These are phyloP conservation scores for Pythium utonaiense DNA, from an alignment of 352 stramenopile species.

Conservation along the genomic window DNA sequence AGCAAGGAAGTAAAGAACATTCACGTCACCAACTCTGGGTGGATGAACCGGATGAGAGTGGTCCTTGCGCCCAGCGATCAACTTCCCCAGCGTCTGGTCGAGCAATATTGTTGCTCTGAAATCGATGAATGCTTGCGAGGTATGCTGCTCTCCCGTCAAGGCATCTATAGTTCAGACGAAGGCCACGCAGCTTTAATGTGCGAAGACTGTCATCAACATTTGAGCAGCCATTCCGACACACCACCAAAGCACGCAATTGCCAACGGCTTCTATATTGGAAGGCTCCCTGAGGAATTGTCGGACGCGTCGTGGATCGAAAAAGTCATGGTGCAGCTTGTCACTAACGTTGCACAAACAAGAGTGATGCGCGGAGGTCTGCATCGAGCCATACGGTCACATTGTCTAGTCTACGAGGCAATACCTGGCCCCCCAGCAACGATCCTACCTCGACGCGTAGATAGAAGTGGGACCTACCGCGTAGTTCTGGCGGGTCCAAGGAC, in stretches of 20 bases:
- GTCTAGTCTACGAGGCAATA: conserved; percentile 21
- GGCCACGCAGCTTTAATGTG: background rate
- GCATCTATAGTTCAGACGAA: too few relatives aligned
- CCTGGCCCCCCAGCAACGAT: conserved; percentile 18
- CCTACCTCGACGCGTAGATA: conserved; percentile 11
- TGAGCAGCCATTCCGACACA: conserved; percentile 1
- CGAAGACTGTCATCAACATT: conserved; percentile 1
- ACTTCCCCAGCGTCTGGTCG: too few relatives aligned
- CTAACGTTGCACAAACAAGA: conserved; percentile 16
- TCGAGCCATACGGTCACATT: conserved; percentile 23
- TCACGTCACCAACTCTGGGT: background rate
- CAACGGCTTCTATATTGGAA: conserved; percentile 17
- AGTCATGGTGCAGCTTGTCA: conserved; percentile 15
- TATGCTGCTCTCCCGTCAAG: too few relatives aligned
- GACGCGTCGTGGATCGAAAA: conserved; percentile 12
- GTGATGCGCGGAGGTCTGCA: conserved; percentile 22
- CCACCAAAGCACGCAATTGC: conserved; percentile 18
- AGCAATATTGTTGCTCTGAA: too few relatives aligned
- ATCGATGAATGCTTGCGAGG: too few relatives aligned
- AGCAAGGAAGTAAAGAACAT: background rate
- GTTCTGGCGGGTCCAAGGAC: conserved; percentile 21
- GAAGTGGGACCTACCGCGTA: conserved; percentile 7
- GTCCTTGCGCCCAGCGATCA: too few relatives aligned
- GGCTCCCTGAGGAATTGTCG: background rate
- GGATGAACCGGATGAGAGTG: background rate